A percentile compares a stretch with the other conserved stretches of the same genome.
Conservation (phyloP, 306 rosid genomes). For the Lathyrus tuberosus region DNA sequence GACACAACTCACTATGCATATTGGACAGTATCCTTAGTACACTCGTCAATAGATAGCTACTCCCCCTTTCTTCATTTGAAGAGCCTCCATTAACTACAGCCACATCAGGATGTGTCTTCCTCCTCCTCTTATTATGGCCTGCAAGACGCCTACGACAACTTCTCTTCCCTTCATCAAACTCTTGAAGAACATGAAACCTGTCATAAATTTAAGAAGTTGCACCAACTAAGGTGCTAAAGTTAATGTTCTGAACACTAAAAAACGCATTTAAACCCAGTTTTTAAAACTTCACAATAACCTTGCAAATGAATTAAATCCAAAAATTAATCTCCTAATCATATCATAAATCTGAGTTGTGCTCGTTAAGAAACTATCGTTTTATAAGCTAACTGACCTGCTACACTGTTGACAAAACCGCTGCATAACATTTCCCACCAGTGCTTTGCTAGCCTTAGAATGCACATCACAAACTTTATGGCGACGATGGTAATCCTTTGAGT, state of each 20-base stretch:
- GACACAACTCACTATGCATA: slow-evolving; percentile 72
- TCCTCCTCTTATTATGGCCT: slow-evolving; percentile 92
- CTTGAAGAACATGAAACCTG: slow-evolving; percentile 97
- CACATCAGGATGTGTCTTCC: slow-evolving; percentile 77
- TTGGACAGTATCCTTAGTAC: slow-evolving; percentile 80
- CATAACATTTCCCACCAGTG: slow-evolving; percentile 79
- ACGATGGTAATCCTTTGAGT: slow-evolving; percentile 79
- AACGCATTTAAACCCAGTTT: background rate
- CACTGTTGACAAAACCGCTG: slow-evolving; percentile 98
- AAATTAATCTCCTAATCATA: slow-evolving; percentile 5
- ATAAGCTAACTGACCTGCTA: slow-evolving; percentile 77
- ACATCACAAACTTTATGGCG: slow-evolving; percentile 87
- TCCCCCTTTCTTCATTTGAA: slow-evolving; percentile 68
- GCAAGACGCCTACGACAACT: slow-evolving; percentile 97
- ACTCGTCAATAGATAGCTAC: slow-evolving; percentile 75
- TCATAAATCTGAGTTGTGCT: slow-evolving; percentile 23
- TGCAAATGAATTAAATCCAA: background rate
- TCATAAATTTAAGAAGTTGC: slow-evolving; percentile 46
- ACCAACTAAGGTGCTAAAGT: slow-evolving; percentile 38
- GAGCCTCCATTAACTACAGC: slow-evolving; percentile 61
- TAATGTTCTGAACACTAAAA: slow-evolving; percentile 35
- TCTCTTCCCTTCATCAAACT: slow-evolving; percentile 96
- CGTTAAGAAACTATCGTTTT: slow-evolving; percentile 20
- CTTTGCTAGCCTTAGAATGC: slow-evolving; percentile 85
- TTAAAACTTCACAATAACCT: background rate